phyloP scores from a whole-genome alignment of 2,329 filamentous ascomycete genomes.

The Fusarium sp. region DNA sequence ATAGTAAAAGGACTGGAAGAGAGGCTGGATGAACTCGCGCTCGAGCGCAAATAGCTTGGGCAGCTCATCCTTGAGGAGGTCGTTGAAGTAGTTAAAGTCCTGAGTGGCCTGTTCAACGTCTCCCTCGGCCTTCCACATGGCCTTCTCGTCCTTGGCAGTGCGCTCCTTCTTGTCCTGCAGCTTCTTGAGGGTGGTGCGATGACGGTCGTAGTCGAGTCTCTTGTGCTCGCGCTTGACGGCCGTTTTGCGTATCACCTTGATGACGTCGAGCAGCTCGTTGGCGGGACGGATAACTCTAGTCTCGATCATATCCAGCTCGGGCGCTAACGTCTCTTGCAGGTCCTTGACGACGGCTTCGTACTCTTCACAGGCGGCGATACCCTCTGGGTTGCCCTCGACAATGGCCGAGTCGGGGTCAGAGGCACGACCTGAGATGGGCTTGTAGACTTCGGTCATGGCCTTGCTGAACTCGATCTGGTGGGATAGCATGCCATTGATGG shows the following conservation, averaged over 20 bases:
- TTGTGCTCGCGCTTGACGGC: conserved; percentile 95
- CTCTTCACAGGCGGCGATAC: conserved; percentile 94
- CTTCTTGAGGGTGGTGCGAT: conserved; percentile 87
- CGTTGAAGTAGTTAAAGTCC: conserved; percentile 98
- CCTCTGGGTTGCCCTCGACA: conserved; percentile 88
- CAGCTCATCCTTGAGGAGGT: conserved; percentile 94
- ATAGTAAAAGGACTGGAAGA: conserved; percentile 99
- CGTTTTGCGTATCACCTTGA: conserved; percentile 94
- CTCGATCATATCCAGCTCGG: conserved; percentile 98
- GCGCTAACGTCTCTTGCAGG: conserved; percentile 86
- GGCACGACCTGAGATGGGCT: conserved; percentile 94
- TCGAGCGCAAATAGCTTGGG: conserved; percentile 92
- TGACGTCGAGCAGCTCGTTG: conserved; percentile 91
- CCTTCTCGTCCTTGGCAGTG: conserved; percentile 95
- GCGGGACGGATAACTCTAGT: conserved; percentile 90
- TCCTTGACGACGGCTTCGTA: conserved; percentile 94
- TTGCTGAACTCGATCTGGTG: conserved; percentile 99
- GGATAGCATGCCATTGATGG: conserved; percentile 97
- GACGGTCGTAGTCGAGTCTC: conserved; percentile 94
- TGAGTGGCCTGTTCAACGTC: conserved; percentile 92
- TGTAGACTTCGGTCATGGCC: conserved; percentile 96
- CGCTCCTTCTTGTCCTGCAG: conserved; percentile 98
- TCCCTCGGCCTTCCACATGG: conserved; percentile 93
- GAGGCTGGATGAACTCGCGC: conserved; percentile 92
- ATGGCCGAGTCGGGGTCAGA: conserved; percentile 90